Conservation (phyloP, 169 alveolate species). For the Eimeria tenella region DNA sequence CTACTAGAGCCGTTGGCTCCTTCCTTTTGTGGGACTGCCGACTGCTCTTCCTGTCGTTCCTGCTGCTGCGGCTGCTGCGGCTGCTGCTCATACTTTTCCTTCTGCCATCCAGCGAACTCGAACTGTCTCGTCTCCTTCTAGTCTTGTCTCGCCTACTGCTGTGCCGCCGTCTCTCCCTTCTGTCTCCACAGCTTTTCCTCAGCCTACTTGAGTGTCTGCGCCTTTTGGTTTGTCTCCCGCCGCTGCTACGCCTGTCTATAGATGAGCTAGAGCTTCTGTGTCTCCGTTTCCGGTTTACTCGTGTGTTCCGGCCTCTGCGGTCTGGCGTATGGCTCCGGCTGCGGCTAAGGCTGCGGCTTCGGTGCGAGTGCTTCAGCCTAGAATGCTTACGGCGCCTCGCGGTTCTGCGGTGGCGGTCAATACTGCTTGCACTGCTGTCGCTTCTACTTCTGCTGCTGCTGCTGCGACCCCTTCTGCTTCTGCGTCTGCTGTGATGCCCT, state of each 20-base stretch:
- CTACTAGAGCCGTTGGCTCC: conserved; percentile 31
- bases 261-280: conserved; percentile 62
- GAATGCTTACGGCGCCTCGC: conserved; percentile 29
- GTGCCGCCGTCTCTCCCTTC: not conserved
- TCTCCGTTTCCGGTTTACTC: conserved; percentile 15
- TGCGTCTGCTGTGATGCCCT: conserved; percentile 53
- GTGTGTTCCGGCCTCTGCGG: conserved; percentile 37
- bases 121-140: conserved; percentile 15
- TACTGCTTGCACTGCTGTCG: conserved; percentile 17
- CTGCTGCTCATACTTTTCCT: conserved; percentile 5
- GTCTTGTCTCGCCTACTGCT: conserved; percentile 45
- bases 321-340: conserved; percentile 57
- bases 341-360: conserved; percentile 16
- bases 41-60: not conserved
- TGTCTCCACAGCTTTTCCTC: not conserved
- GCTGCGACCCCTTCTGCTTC: conserved; percentile 56
- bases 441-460: conserved; percentile 26
- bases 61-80: conserved; percentile 61
- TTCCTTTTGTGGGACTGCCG: conserved; percentile 23
- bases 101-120: not conserved
- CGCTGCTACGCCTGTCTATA: conserved; percentile 20
- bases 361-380: conserved; percentile 33
- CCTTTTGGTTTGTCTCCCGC: conserved; percentile 16
- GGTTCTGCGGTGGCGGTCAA: conserved; percentile 52
- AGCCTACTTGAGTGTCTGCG: conserved; percentile 34